A percentile compares a stretch with the other conserved stretches of the same genome.
These are phyloP conservation scores for Mycosphaerella arachidis DNA, from an alignment of 2,329 filamentous ascomycete species.

Conservation along the genomic window DNA sequence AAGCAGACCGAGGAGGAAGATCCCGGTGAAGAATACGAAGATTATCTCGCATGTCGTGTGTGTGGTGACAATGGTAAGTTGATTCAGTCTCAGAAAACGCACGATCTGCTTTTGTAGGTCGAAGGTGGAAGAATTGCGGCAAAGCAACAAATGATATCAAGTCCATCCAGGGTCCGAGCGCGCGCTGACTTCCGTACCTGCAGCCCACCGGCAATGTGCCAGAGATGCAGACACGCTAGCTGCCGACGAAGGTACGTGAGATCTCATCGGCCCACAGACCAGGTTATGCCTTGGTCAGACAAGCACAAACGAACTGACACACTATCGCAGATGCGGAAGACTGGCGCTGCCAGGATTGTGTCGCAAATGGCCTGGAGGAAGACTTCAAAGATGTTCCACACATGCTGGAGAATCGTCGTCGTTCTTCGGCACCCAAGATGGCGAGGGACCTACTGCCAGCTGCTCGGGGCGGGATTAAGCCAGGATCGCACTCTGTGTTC, in stretches of 20 bases:
- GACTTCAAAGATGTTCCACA: slow-evolving; percentile 38
- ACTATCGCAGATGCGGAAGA: slow-evolving; percentile 47
- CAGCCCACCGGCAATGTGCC: slow-evolving; percentile 89
- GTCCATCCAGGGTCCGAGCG: slow-evolving; percentile 32
- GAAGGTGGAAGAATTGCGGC: slow-evolving; percentile 25
- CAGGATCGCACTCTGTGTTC: slow-evolving; percentile 73
- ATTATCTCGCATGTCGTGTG: slow-evolving; percentile 68
- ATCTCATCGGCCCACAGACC: slow-evolving; percentile 13
- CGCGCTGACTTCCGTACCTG: slow-evolving; percentile 44
- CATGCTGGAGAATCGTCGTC: slow-evolving; percentile 42
- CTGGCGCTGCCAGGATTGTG: slow-evolving; percentile 60
- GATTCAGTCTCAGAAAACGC: slow-evolving; percentile 2
- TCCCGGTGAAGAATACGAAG: slow-evolving; percentile 74
- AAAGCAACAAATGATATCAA: slow-evolving; percentile 25
- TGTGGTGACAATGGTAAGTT: slow-evolving; percentile 80
- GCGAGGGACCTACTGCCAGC: slow-evolving; percentile 64
- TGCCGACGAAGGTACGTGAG: slow-evolving; percentile 58
- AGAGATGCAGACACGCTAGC: slow-evolving; percentile 62
- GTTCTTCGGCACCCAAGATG: slow-evolving; percentile 62
- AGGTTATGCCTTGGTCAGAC: slow-evolving; percentile 11
- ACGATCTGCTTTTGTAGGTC: slow-evolving; percentile 14
- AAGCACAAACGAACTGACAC: slow-evolving; percentile 24
- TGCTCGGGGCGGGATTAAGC: slow-evolving; percentile 58
- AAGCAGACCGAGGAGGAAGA: slow-evolving; percentile 77
- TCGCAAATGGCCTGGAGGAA: slow-evolving; percentile 48